Evolutionary conservation across 495 filamentous ascomycete species (phyloP), one percentile per base, ranked within the genome.

Genomic region (Podospora anserina): DNA sequence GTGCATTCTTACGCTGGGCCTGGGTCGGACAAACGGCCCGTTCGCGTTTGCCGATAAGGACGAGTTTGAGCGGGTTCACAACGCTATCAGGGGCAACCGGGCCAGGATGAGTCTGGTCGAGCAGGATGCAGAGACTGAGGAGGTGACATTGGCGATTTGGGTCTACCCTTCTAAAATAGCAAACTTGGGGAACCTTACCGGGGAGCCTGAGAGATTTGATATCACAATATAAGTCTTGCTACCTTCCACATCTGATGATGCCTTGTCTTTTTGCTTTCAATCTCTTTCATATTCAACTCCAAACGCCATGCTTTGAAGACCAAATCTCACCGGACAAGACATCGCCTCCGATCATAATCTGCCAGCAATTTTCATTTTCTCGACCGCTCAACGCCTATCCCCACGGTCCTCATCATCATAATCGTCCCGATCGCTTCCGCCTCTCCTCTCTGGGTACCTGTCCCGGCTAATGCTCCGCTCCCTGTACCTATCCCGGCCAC

Each of bases 321-420:
- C 39, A 5, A 18, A 3, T 49, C 9, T 18, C 2, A 13, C 30
- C 4, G 1, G 13, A 11, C 9, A 49, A 49, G 0, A 3, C 39
- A 49, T 49, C 39, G 15, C 39, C 9, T 13, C 7, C 3, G 9
- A 49, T 11, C 9, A 49, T 16, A 3, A 6, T 49, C 39, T 32
- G 30, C 30, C 39, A 49, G 39, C 39, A 32, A 32, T 11, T 49
- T 49, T 49, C 39, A 16, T 49, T 49, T 18, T 11, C 9, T 13
- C 4, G 1, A 49, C 15, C 39, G 2, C 7, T 49, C 39, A 49
- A 5, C 39, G 13, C 39, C 60, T 62, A 27, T 64, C 20, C 66
- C 61, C 63, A 7, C 23, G 26, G 7, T 26, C 59, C 66, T 60
- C 44, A 23, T 69, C 62, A 26, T 32, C 18, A 32, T 39, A 26